Percentiles rank a stretch among this genome's conserved stretches.
These are phyloP conservation scores for Solanum tarijense DNA, from an alignment of 257 asterid species.

Conservation along the genomic window DNA sequence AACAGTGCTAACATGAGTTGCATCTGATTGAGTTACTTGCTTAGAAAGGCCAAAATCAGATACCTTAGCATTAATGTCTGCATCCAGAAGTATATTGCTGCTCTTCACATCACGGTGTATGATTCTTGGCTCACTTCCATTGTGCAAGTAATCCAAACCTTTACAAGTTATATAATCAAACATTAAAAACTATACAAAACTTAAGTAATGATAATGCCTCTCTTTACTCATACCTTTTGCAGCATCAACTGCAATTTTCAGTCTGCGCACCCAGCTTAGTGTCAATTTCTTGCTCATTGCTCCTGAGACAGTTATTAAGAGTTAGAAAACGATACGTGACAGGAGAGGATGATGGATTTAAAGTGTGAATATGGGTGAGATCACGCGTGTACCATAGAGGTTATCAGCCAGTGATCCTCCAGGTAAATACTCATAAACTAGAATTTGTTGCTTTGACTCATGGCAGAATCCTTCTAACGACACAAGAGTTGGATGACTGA, in stretches of 20 bases:
- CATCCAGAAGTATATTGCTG: slow-evolving; percentile 79
- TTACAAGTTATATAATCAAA: neutral
- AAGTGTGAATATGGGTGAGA: neutral
- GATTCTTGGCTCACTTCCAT: slow-evolving; percentile 73
- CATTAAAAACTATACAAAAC: neutral
- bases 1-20: slow-evolving; percentile 72
- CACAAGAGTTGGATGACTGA: slow-evolving; percentile 73
- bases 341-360: neutral
- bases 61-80: slow-evolving; percentile 83
- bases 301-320: slow-evolving; percentile 34
- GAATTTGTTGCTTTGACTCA: slow-evolving; percentile 84
- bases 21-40: slow-evolving; percentile 71
- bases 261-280: slow-evolving; percentile 82
- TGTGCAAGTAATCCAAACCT: slow-evolving; percentile 91
- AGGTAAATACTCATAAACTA: slow-evolving; percentile 72
- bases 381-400: slow-evolving; percentile 49
- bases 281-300: slow-evolving; percentile 53
- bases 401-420: slow-evolving; percentile 84
- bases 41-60: slow-evolving; percentile 89
- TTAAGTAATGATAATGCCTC: neutral
- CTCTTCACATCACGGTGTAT: slow-evolving; percentile 90
- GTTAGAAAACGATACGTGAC: neutral
- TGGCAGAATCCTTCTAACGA: slow-evolving; percentile 84
- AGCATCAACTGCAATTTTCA: slow-evolving; percentile 88
- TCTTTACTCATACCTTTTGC: slow-evolving; percentile 55